Percentiles rank a stretch among this genome's conserved stretches.
phyloP scores from a whole-genome alignment of 1,284 basidiomycete species.

The Malassezia globosa region DNA sequence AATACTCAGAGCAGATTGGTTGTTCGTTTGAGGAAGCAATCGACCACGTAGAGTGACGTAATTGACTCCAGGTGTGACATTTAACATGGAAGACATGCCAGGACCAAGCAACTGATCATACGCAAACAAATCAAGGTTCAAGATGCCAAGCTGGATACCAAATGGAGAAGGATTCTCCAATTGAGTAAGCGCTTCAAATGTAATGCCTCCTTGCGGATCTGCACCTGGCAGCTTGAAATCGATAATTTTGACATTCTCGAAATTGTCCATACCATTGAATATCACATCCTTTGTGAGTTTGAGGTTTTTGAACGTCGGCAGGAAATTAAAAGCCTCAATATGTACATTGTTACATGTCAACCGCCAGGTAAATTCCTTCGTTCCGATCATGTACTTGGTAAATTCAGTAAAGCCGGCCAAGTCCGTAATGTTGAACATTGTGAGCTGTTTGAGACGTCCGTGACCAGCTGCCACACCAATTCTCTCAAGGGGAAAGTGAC shows the following conservation, averaged over 20 bases:
- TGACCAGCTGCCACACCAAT: slow-evolving; percentile 45
- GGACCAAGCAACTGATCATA: slow-evolving; percentile 56
- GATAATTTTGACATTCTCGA: slow-evolving; percentile 55
- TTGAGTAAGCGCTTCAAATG: slow-evolving; percentile 56
- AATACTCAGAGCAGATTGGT: slow-evolving; percentile 51
- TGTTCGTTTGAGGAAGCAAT: slow-evolving; percentile 54
- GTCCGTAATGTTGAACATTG: slow-evolving; percentile 44
- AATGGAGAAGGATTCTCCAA: slow-evolving; percentile 65
- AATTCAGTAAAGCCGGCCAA: slow-evolving; percentile 42
- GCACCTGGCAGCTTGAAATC: slow-evolving; percentile 65
- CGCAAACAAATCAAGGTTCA: slow-evolving; percentile 59
- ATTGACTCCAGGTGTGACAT: slow-evolving; percentile 51
- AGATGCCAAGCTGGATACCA: slow-evolving; percentile 59
- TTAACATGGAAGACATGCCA: slow-evolving; percentile 49
- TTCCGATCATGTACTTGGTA: slow-evolving; percentile 55
- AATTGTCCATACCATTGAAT: slow-evolving; percentile 58
- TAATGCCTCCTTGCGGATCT: slow-evolving; percentile 59
- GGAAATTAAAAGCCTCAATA: slow-evolving; percentile 56
- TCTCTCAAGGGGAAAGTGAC: slow-evolving; percentile 32
- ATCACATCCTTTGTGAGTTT: slow-evolving; percentile 35
- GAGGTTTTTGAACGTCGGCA: slow-evolving; percentile 38
- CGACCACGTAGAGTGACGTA: slow-evolving; percentile 57
- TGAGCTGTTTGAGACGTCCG: slow-evolving; percentile 46
- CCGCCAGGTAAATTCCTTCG: slow-evolving; percentile 62
- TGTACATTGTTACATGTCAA: slow-evolving; percentile 55